Evolutionary conservation across 768 basidiomycete genomes (phyloP), one percentile per base, ranked within the genome.

Genomic region (Lentinula aciculospora): DNA sequence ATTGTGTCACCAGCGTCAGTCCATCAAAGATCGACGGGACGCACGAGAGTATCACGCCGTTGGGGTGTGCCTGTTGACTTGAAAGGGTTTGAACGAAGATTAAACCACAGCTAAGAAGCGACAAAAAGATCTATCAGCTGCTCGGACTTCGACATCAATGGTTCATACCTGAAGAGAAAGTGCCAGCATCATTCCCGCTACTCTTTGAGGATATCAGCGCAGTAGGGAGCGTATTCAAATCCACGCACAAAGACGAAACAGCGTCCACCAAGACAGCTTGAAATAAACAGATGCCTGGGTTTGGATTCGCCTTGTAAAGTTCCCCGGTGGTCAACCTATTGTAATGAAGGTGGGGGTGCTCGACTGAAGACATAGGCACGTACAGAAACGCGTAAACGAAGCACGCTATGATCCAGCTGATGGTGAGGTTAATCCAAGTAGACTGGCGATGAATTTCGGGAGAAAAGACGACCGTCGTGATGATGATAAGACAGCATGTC

Each of bases 391-490:
- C 49, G 29, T 32, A 57, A 1, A 51, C 31, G 27, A 61, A 61
- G 31, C 60, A 61, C 2, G 60, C 50, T 39, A 61, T 25, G 10
- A 61, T 58, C 60, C 60, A 61, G 45, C 57, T 61, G 17, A 61
- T 46, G 32, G 55, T 58, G 44, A 61, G 57, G 39, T 61, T 61
- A 36, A 61, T n/a, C 60, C 60, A 61, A 23, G 60, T 58, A 37
- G 56, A 27, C 17, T 45, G 50, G 23, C 60, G 60, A n/a, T 36
- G 32, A n/a, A 61, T 46, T 27, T 47, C 34, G 15, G 32, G 42
- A 15, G 50, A 55, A 8, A 42, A 23, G 13, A 58, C 17, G 57
- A 58, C 60, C 1, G 57, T 58, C 17, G 34, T 10, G 15, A 55
- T 48, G 34, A 61, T 57, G 12, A 58, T 36, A 25, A 42, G 10